Evolutionary conservation across 1,284 basidiomycete species (phyloP).

Genomic region (Heterobasidion annosum): DNA sequence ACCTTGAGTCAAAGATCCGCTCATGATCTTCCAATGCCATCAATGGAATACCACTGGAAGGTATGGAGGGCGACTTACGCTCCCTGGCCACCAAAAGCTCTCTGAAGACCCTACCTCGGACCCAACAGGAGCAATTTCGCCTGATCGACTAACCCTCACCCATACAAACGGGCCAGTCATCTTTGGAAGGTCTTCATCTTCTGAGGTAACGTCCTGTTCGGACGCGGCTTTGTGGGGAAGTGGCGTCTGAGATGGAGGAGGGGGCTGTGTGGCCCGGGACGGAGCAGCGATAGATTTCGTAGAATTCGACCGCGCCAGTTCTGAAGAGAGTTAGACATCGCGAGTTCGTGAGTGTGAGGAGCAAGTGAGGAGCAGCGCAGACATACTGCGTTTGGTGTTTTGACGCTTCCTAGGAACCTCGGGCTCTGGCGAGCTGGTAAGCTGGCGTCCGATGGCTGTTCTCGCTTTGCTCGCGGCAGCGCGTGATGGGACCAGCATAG

Average conservation of each 20-base stretch:
- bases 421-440: slow-evolving; percentile 10
- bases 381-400: neutral
- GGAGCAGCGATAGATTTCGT: too few species aligned
- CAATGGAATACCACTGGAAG: neutral
- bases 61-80: slow-evolving; percentile 16
- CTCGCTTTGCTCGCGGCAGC: slow-evolving; percentile 18
- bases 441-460: slow-evolving; percentile 7
- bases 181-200: neutral
- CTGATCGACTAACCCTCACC: slow-evolving; percentile 20
- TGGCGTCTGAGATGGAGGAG: neutral
- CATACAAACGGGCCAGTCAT: slow-evolving; percentile 21
- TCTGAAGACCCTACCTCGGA: slow-evolving; percentile 10
- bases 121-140: slow-evolving; percentile 11
- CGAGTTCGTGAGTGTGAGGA: neutral
- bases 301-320: neutral
- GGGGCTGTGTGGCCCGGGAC: neutral
- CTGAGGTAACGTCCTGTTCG: neutral
- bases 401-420: neutral
- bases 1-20: slow-evolving; percentile 3
- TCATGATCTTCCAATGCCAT: slow-evolving; percentile 1
- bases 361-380: neutral
- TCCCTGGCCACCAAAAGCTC: slow-evolving; percentile 29
- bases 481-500: slow-evolving; percentile 9
- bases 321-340: neutral
- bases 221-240: neutral